Evolutionary conservation across 2,329 filamentous ascomycete genomes (phyloP).

Genomic region (Cytospora chrysosperma): DNA sequence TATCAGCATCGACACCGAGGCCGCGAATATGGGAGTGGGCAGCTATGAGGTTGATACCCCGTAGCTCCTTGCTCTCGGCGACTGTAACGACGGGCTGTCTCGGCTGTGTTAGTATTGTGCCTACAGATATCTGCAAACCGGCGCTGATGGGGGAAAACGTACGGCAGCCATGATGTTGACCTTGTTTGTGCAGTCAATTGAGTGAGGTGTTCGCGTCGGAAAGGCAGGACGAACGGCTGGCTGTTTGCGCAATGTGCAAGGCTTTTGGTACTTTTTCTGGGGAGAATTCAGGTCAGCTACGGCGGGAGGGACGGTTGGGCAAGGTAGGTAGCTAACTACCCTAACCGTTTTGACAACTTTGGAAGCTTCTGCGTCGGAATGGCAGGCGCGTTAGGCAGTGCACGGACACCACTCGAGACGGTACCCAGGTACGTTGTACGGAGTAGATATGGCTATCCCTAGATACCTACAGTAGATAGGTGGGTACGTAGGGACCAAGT

Average conservation of each 20-base stretch:
- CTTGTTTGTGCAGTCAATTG: slow-evolving; percentile 9
- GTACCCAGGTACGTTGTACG: neutral
- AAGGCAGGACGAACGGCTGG: slow-evolving; percentile 5
- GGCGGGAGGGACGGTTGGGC: neutral
- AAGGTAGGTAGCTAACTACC: neutral
- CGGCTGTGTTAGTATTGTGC: slow-evolving; percentile 8
- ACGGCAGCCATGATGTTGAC: slow-evolving; percentile 24
- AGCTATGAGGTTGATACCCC: slow-evolving; percentile 94
- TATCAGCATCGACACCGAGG: slow-evolving; percentile 88
- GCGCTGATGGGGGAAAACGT: slow-evolving; percentile 14
- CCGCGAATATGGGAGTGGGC: slow-evolving; percentile 98
- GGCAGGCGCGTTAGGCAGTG: neutral
- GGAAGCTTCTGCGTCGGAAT: neutral
- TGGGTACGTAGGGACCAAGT: too few relatives aligned
- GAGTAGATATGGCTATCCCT: too few relatives aligned
- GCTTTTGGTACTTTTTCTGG: slow-evolving; percentile 4
- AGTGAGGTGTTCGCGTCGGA: slow-evolving; percentile 10
- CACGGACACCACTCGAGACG: neutral
- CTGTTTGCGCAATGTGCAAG: slow-evolving; percentile 13
- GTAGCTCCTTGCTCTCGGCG: slow-evolving; percentile 92
- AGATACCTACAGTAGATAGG: too few relatives aligned
- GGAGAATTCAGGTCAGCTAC: slow-evolving; percentile 2
- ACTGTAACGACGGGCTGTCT: slow-evolving; percentile 68
- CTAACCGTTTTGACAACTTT: neutral
- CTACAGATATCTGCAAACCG: neutral